Base-by-base conservation (phyloP, 352 stramenopile genomes). In the Hyaloperonospora brassicae region DNA sequence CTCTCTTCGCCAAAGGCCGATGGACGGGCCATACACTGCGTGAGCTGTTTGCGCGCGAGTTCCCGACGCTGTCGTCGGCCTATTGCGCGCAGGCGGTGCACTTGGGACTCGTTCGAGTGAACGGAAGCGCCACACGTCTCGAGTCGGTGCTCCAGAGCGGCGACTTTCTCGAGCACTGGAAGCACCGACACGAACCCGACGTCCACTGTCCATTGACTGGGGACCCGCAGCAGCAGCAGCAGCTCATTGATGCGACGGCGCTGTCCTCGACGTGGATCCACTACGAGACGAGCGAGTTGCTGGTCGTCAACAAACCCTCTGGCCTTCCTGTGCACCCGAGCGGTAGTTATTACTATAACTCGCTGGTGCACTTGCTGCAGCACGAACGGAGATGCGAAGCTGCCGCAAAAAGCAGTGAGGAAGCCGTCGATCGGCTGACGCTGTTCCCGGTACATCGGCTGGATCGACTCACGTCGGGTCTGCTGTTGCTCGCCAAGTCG, bases 181-280 rank as follows among this genome's bases (percentile, higher is more conserved):
- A 95, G 34, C 93, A 98, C 82, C 87, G 92, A 27, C 93, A 98
- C 63, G 95, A 98, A 68, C 93, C 95, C 17, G 77, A 72, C 30
- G 83, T 98, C 2, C 75, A 83, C 57, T 36, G 69, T 23, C 44
- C 65, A 12, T 42, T 52, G 34, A 34, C 27, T 34, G 27, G 27
- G 8, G 8, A 34, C 4, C 4, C 4, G 27, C 8, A 8, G 27
- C 27, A 34, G 8, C 4, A 34, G 27, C 27, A 9, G 27, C 4
- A 34, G 27, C 27, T 34, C 8, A 17, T 34, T 34, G 27, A 34
- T 34, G 27, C 27, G 0, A 34, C 27, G 8, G 4, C 27, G 10
- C 17, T 64, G 6, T 65, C 59, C 0, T 58, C 14, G 13, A 50
- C 11, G 23, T 72, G 55, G 59, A 68, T 95, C 49, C 62, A 77